Evolutionary conservation across 2,329 filamentous ascomycete genomes (phyloP).

Genomic region (Tolypocladium inflatum): DNA sequence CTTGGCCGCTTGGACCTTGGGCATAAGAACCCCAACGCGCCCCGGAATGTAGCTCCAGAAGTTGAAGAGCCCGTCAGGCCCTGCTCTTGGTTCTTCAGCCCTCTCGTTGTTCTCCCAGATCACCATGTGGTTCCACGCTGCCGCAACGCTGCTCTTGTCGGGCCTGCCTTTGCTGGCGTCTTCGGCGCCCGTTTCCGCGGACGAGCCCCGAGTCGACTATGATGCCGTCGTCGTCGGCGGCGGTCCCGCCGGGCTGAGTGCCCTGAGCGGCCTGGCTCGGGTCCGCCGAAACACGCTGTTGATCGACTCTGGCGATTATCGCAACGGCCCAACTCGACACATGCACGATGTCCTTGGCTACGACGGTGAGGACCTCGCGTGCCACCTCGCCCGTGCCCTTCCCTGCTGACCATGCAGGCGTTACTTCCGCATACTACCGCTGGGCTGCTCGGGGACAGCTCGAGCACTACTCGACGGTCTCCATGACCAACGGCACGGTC

Average conservation of each 20-base stretch:
- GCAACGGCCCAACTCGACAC: conserved; percentile 45
- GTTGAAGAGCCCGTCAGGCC: neutral
- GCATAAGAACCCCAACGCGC: neutral
- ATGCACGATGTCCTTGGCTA: conserved; percentile 54
- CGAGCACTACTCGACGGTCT: conserved; percentile 36
- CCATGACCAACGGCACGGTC: conserved; percentile 43
- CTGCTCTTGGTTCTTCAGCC: no score
- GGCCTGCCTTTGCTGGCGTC: conserved; percentile 8
- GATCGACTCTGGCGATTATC: conserved; percentile 49
- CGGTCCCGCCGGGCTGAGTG: conserved; percentile 44
- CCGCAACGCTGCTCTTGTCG: conserved; percentile 3
- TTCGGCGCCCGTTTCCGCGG: conserved; percentile 5
- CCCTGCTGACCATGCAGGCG: conserved; percentile 25
- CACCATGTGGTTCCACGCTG: conserved; percentile 8
- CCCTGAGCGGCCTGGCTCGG: conserved; percentile 47
- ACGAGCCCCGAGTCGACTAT: conserved; percentile 20
- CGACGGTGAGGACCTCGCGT: conserved; percentile 33
- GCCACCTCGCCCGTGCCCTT: neutral
- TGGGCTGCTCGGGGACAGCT: conserved; percentile 43
- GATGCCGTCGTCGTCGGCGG: conserved; percentile 50
- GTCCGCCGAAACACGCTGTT: conserved; percentile 45
- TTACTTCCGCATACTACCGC: conserved; percentile 45
- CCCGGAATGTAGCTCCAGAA: neutral
- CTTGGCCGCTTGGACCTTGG: neutral
- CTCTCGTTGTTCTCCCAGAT: neutral